These are phyloP conservation scores for Colletotrichum chrysophilum DNA, from an alignment of 2,329 filamentous ascomycete species.

Conservation along the genomic window DNA sequence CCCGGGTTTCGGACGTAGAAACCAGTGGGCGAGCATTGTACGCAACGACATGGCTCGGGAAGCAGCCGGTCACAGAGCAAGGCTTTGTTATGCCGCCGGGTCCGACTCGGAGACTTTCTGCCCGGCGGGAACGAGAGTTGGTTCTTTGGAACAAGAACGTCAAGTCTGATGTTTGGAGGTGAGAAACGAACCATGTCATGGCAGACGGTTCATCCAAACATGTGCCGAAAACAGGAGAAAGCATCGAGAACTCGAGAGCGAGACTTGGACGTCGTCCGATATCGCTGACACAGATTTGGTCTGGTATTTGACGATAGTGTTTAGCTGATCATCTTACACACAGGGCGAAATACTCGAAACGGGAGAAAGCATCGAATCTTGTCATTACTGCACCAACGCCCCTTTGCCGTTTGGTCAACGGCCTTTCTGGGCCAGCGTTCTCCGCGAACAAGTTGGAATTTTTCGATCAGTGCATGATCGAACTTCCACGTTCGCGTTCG, in stretches of 20 bases:
- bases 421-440: not conserved
- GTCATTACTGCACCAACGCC: slow-evolving; percentile 10
- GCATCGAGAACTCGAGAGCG: slow-evolving; percentile 5
- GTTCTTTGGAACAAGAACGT: not conserved
- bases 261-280: slow-evolving; percentile 12
- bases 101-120: not conserved
- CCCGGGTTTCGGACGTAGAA: not conserved
- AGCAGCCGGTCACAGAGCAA: slow-evolving; percentile 9
- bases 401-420: not conserved
- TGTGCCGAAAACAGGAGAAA: slow-evolving; percentile 16
- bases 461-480: not conserved
- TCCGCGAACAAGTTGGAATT: not conserved
- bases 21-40: not conserved
- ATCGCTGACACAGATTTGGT: slow-evolving; percentile 5
- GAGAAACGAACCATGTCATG: not conserved
- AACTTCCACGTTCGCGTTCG: slow-evolving; percentile 13
- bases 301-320: not conserved
- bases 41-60: slow-evolving; percentile 5
- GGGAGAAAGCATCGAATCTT: slow-evolving; percentile 17
- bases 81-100: slow-evolving; percentile 1
- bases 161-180: not conserved
- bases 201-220: slow-evolving; percentile 5
- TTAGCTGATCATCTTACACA: slow-evolving; percentile 3
- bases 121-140: not conserved
- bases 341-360: slow-evolving; percentile 5